Conservation (phyloP, 306 rosid species). For the Prunus mume region DNA sequence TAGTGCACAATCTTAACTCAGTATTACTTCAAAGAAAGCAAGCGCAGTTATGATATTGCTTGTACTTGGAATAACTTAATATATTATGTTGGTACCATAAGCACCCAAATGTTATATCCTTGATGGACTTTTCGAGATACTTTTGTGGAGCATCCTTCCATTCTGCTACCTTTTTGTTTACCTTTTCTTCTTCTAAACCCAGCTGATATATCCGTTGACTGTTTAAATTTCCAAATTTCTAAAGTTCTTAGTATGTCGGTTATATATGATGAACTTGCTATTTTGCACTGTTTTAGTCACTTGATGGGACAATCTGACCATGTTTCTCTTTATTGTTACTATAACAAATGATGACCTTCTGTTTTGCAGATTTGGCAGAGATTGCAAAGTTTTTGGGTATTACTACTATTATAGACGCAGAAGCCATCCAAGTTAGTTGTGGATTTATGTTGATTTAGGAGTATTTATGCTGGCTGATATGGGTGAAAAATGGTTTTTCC, state of each 20-base stretch:
- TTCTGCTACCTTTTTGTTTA: background rate
- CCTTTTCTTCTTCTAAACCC: background rate
- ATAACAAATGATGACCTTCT: background rate
- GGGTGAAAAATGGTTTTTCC: background rate
- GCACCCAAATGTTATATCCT: background rate
- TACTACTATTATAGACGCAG: constrained; percentile 70
- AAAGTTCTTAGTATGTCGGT: background rate
- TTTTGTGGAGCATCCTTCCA: background rate
- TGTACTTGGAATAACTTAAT: background rate
- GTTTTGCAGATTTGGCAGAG: constrained; percentile 80
- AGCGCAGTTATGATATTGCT: background rate
- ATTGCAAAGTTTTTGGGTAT: constrained; percentile 87
- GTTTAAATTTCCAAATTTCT: background rate
- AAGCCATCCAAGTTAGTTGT: constrained; percentile 79
- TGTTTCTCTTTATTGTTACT: background rate
- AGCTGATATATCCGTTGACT: background rate
- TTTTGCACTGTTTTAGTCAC: background rate
- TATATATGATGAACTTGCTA: background rate
- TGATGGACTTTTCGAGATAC: background rate
- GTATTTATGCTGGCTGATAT: background rate
- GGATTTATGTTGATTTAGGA: background rate
- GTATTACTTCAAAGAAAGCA: background rate
- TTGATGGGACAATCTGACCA: background rate
- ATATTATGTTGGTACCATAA: background rate
- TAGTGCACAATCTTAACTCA: too few species aligned